Conservation (phyloP, 31 red algal species). For the Odonthalia washingtoniensis region DNA sequence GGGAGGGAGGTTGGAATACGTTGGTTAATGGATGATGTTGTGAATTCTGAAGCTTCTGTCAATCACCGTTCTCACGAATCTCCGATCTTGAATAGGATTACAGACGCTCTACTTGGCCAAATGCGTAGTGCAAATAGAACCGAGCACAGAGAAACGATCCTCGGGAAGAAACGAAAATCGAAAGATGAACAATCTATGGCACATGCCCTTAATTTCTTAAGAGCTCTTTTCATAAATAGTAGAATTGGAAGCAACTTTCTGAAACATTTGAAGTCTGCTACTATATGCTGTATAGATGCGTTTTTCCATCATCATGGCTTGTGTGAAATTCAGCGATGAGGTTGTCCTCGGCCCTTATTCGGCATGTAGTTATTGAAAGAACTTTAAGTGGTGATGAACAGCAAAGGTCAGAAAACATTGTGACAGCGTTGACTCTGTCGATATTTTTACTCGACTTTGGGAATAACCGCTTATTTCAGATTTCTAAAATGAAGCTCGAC, state of each 20-base stretch:
- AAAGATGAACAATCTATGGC: constrained; percentile 65
- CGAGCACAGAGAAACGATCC: neutral
- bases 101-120: constrained; percentile 33
- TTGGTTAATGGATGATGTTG: constrained; percentile 43
- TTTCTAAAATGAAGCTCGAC: no score
- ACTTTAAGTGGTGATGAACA: no score
- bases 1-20: constrained; percentile 69
- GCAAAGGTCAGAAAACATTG: no score
- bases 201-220: constrained; percentile 73
- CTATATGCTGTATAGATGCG: constrained; percentile 39
- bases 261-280: constrained; percentile 51
- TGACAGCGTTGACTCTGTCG: no score
- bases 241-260: constrained; percentile 52
- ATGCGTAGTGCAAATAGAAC: constrained; percentile 41
- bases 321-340: no score
- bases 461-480: no score
- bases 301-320: no score
- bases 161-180: constrained; percentile 1
- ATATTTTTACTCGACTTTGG: no score
- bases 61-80: constrained; percentile 37
- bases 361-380: no score
- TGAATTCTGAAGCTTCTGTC: constrained; percentile 53
- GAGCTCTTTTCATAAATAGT: constrained; percentile 60
- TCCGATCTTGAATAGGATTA: constrained; percentile 46
- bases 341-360: no score